Percentiles rank a stretch among this genome's conserved stretches.
Evolutionary conservation across 2,329 filamentous ascomycete genomes (phyloP).

Genomic region (Nigrospora osmanthi): DNA sequence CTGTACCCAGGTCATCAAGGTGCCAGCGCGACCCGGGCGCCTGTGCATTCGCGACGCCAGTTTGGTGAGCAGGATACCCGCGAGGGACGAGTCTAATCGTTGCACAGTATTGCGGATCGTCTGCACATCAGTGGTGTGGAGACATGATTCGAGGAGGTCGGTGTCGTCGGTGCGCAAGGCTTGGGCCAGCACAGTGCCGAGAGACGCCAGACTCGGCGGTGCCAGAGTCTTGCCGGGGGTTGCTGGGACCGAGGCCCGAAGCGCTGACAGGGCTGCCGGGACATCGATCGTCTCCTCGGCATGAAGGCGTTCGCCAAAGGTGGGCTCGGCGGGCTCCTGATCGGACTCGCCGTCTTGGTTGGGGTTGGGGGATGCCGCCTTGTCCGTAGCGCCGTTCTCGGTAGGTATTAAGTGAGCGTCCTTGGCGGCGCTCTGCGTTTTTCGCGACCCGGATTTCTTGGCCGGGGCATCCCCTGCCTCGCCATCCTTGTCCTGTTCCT

Average conservation of each 20-base stretch:
- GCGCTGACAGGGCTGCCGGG: slow-evolving; percentile 44
- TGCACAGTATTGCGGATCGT: slow-evolving; percentile 87
- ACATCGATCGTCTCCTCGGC: slow-evolving; percentile 73
- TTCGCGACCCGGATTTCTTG: slow-evolving; percentile 1
- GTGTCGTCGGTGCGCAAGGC: slow-evolving; percentile 88
- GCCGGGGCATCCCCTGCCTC: slow-evolving; percentile 11
- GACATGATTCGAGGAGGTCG: slow-evolving; percentile 83
- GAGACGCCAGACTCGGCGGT: slow-evolving; percentile 66
- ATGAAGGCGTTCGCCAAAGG: slow-evolving; percentile 81
- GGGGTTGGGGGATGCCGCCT: slow-evolving; percentile 17
- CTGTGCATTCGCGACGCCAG: slow-evolving; percentile 81
- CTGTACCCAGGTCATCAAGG: slow-evolving; percentile 90
- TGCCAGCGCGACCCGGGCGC: slow-evolving; percentile 80
- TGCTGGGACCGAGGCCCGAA: slow-evolving; percentile 30
- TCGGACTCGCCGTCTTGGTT: slow-evolving; percentile 31
- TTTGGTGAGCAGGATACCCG: slow-evolving; percentile 70
- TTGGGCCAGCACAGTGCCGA: slow-evolving; percentile 88
- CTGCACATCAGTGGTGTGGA: slow-evolving; percentile 68
- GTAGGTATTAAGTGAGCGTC: slow-evolving; percentile 9
- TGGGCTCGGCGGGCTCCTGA: slow-evolving; percentile 48
- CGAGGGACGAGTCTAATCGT: slow-evolving; percentile 77
- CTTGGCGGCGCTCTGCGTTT: slow-evolving; percentile 7
- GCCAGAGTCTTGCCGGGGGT: slow-evolving; percentile 40
- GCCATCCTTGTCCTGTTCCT: slow-evolving; percentile 21
- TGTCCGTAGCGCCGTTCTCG: slow-evolving; percentile 19